Evolutionary conservation across 2,329 filamentous ascomycete genomes (phyloP), one percentile per base, ranked within the genome.

Genomic region (Aquanectria penicillioides): DNA sequence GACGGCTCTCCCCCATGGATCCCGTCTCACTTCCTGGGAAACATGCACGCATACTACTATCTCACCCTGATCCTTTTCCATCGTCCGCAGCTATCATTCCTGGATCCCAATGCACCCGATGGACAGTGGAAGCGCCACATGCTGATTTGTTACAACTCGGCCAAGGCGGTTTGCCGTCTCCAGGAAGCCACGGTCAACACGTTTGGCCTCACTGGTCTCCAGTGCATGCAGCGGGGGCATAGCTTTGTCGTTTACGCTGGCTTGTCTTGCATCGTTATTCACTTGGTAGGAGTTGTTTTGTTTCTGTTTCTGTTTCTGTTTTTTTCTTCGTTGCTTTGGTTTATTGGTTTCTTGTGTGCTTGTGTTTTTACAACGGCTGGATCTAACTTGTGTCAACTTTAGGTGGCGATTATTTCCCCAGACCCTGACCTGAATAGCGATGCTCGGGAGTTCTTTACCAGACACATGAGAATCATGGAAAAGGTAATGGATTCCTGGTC

Each of bases 181-280:
- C 93, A 97, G 71, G 94, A 98, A 76, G 89, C 89, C 2, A 87
- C 97, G 29, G 72, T 97, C 57, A 84, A 89, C 51, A 85, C 86
- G 0, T 97, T 89, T 74, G 92, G 93, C 3, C 80, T 97, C 59
- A 86, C 86, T 13, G 94, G 94, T 1, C 81, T 98, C 13, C 83
- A 95, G 67, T 96, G 90, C 77, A 97, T 97, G 94, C 90, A 94
- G 70, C 86, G 94, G 65, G 94, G 94, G 33, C 93, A 97, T 73
- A 97, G 94, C 75, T 98, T 97, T 71, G 93, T 92, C 6, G 93
- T 98, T n/a, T 98, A 98, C 71, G 88, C 89, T 54, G 88, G 97
- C 22, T 80, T 98, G 40, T 95, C 93, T 1, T 97, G 94, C 79
- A 94, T 94, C 20, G 94, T 97, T 77, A 84, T 98, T 52, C 94